These are phyloP conservation scores for Elymus sibiricus DNA, from an alignment of 176 grass and related monocot genomes.

Conservation along the genomic window DNA sequence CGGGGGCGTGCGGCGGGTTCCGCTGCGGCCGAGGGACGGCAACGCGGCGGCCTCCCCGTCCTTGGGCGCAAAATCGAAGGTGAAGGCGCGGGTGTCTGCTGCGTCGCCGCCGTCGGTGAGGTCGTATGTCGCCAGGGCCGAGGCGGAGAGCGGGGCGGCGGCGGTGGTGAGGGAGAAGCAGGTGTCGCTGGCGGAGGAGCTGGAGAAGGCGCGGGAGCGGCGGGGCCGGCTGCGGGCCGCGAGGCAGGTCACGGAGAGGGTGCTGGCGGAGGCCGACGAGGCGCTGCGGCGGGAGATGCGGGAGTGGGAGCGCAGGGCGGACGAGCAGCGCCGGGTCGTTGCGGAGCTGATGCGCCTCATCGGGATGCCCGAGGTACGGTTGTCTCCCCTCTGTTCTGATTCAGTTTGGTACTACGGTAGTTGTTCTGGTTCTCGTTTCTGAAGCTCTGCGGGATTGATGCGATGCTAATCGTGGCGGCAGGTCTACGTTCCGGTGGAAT, in stretches of 20 bases:
- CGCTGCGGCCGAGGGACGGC: slow-evolving; percentile 40
- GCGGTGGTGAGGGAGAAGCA: neutral
- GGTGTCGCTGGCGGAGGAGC: slow-evolving; percentile 49
- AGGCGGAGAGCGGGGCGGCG: too few species aligned
- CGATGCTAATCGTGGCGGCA: neutral
- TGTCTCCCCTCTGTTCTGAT: neutral
- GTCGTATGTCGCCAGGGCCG: neutral
- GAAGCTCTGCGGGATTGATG: neutral
- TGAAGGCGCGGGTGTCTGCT: neutral
- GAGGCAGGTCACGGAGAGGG: slow-evolving; percentile 16
- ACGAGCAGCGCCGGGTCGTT: slow-evolving; percentile 30
- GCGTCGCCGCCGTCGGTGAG: neutral
- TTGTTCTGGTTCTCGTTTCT: neutral
- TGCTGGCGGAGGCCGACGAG: neutral
- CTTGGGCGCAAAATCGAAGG: neutral
- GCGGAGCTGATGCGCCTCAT: slow-evolving; percentile 42
- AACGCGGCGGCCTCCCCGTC: slow-evolving; percentile 19
- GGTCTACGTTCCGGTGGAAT: slow-evolving; percentile 36
- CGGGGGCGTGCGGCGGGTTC: slow-evolving; percentile 20
- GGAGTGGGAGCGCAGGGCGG: slow-evolving; percentile 23
- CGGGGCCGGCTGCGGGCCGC: slow-evolving; percentile 26
- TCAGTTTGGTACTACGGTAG: neutral
- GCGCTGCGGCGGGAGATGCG: neutral
- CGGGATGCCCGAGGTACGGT: slow-evolving; percentile 30
- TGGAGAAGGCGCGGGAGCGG: slow-evolving; percentile 40